Evolutionary conservation across 495 filamentous ascomycete species (phyloP).

Genomic region (Xanthoparmelia taractica): DNA sequence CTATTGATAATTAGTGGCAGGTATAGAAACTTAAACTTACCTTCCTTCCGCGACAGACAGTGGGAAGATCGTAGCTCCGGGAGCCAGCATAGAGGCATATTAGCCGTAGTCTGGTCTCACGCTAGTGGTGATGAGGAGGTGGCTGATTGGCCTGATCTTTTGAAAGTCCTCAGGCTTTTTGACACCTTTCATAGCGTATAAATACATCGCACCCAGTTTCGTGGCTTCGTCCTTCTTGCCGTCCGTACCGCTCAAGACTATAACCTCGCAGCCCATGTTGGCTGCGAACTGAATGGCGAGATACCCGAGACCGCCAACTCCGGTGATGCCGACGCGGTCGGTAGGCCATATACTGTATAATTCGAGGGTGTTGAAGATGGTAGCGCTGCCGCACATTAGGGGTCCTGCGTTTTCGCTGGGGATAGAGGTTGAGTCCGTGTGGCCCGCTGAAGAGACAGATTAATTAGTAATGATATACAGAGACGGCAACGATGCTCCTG

Average conservation of each 20-base stretch:
- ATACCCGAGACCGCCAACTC: conserved; percentile 57
- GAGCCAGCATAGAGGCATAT: conserved; percentile 37
- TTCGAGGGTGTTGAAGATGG: conserved; percentile 45
- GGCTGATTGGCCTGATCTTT: conserved; percentile 32
- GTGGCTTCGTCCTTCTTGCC: conserved; percentile 51
- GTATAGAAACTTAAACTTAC: conserved; percentile 48
- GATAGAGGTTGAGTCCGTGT: no score
- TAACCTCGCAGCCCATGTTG: conserved; percentile 55
- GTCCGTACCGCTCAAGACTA: conserved; percentile 51
- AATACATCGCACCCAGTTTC: conserved; percentile 45
- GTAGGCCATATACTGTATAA: conserved; percentile 38
- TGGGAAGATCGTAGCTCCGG: conserved; percentile 44
- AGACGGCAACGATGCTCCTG: no score
- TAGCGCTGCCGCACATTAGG: conserved; percentile 50
- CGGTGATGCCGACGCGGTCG: conserved; percentile 52
- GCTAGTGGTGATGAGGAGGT: conserved; percentile 44
- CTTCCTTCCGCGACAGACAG: conserved; percentile 40
- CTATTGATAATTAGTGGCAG: conserved; percentile 41
- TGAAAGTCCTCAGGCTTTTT: conserved; percentile 30
- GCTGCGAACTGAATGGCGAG: conserved; percentile 56
- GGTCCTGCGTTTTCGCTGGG: conserved; percentile 43
- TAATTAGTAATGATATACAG: no score
- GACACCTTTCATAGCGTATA: conserved; percentile 39
- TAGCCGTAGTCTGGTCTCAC: conserved; percentile 37
- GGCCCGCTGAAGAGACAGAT: no score